Evolutionary conservation across 1,284 basidiomycete species (phyloP).

Genomic region (Paramarasmius palmivorus): DNA sequence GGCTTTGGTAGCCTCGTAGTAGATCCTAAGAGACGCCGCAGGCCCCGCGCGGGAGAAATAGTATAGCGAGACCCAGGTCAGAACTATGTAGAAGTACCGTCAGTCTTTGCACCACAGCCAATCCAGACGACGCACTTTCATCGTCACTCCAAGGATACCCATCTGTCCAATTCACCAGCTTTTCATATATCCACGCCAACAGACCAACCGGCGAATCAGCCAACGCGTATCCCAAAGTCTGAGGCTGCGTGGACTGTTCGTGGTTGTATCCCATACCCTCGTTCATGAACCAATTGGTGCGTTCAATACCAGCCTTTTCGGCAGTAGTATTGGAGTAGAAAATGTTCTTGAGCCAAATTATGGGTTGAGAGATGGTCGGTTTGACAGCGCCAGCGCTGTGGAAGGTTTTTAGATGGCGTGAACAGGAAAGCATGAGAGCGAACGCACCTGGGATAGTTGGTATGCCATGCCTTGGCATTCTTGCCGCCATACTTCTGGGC

Average conservation of each 20-base stretch:
- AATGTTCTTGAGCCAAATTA: slow-evolving; percentile 25
- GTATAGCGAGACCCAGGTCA: slow-evolving; percentile 50
- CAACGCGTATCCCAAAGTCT: slow-evolving; percentile 53
- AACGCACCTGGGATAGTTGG: slow-evolving; percentile 33
- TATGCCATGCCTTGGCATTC: slow-evolving; percentile 40
- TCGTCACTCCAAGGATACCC: slow-evolving; percentile 52
- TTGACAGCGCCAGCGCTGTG: neutral
- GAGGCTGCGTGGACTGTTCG: slow-evolving; percentile 50
- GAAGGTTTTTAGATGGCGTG: neutral
- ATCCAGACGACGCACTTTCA: slow-evolving; percentile 32
- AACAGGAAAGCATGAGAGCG: neutral
- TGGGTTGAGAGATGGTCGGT: slow-evolving; percentile 18
- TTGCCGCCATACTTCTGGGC: slow-evolving; percentile 33
- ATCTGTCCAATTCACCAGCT: slow-evolving; percentile 49
- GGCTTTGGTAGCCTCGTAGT: slow-evolving; percentile 27
- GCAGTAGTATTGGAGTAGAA: slow-evolving; percentile 27
- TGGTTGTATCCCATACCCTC: slow-evolving; percentile 41
- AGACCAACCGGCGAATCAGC: slow-evolving; percentile 56
- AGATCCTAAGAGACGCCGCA: slow-evolving; percentile 42
- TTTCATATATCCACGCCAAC: slow-evolving; percentile 61
- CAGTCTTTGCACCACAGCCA: too few species aligned
- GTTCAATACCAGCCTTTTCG: slow-evolving; percentile 36
- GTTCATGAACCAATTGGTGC: slow-evolving; percentile 29
- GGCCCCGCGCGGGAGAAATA: slow-evolving; percentile 50
- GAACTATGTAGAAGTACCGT: too few species aligned